These are phyloP conservation scores for Rubia balearica DNA, from an alignment of 305 asterid genomes.

Conservation along the genomic window DNA sequence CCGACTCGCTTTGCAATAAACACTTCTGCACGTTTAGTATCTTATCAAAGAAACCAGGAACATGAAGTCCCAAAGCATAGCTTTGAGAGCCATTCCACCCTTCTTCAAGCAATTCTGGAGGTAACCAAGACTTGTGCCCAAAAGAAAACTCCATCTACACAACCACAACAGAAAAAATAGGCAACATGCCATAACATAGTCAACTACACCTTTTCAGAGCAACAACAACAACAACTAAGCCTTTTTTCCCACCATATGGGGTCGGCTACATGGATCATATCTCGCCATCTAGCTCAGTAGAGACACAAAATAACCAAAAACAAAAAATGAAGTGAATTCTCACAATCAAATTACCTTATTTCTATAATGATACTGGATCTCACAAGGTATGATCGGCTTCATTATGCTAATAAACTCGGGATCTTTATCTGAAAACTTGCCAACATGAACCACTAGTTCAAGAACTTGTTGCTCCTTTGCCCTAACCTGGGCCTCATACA, in stretches of 20 bases:
- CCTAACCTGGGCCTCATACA: conserved; percentile 76
- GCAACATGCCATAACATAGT: not conserved
- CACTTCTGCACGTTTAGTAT: conserved; percentile 74
- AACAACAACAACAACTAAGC: not conserved
- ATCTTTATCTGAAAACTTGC: conserved; percentile 52
- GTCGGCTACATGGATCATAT: not conserved
- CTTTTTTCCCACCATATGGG: too few relatives aligned
- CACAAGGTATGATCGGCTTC: conserved; percentile 91
- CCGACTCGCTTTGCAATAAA: conserved; percentile 77
- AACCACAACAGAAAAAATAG: conserved; percentile 11
- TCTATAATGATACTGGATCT: conserved; percentile 80
- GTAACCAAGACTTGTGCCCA: conserved; percentile 82
- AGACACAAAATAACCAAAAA: not conserved
- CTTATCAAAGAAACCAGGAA: conserved; percentile 93
- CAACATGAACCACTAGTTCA: conserved; percentile 71
- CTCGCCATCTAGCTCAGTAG: not conserved
- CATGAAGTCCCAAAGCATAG: conserved; percentile 89
- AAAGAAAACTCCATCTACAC: conserved; percentile 95
- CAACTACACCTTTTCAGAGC: not conserved
- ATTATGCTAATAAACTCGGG: conserved; percentile 42
- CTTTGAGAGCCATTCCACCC: conserved; percentile 34
- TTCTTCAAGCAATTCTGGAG: conserved; percentile 49
- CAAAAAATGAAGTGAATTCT: not conserved
- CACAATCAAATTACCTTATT: conserved; percentile 55
- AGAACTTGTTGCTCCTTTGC: conserved; percentile 81